A percentile compares a stretch with the other conserved stretches of the same genome.
These are phyloP conservation scores for Xylaria sp. DNA, from an alignment of 2,329 filamentous ascomycete genomes.

Conservation along the genomic window DNA sequence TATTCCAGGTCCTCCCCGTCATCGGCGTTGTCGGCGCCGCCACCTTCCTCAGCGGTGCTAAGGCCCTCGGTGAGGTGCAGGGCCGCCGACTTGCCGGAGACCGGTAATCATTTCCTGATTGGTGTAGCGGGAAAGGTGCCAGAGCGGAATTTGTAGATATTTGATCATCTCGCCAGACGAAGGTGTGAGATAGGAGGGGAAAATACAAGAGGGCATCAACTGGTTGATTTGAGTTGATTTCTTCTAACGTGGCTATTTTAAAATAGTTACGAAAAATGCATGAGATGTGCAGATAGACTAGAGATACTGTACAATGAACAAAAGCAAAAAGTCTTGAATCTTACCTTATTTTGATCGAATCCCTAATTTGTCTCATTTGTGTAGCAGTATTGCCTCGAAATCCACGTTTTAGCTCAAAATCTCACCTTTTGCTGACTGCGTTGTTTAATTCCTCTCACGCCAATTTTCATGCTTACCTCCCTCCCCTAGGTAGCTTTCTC, in stretches of 20 bases:
- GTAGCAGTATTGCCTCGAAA: too few relatives aligned
- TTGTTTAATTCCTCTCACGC: background rate
- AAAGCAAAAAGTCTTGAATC: conserved; percentile 9
- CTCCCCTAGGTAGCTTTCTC: background rate
- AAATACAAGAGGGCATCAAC: background rate
- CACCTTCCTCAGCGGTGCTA: conserved; percentile 86
- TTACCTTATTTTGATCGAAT: background rate
- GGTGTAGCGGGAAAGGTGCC: background rate
- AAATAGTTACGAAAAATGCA: background rate
- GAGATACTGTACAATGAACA: conserved; percentile 5
- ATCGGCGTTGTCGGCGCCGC: conserved; percentile 73
- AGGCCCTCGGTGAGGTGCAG: conserved; percentile 93
- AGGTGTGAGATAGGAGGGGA: background rate
- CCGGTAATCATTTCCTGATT: conserved; percentile 42
- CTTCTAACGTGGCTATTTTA: background rate
- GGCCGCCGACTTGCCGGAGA: conserved; percentile 82
- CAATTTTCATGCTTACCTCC: background rate
- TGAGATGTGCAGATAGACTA: conserved; percentile 14
- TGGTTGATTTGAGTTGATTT: background rate
- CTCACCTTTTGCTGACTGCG: background rate
- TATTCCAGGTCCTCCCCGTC: conserved; percentile 87
- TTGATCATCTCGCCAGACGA: background rate
- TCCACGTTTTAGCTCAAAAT: too few relatives aligned
- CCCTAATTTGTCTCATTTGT: background rate
- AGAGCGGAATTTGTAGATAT: background rate